Evolutionary conservation across 2,329 filamentous ascomycete species (phyloP).

Genomic region (Sarocladiaceae sp.): DNA sequence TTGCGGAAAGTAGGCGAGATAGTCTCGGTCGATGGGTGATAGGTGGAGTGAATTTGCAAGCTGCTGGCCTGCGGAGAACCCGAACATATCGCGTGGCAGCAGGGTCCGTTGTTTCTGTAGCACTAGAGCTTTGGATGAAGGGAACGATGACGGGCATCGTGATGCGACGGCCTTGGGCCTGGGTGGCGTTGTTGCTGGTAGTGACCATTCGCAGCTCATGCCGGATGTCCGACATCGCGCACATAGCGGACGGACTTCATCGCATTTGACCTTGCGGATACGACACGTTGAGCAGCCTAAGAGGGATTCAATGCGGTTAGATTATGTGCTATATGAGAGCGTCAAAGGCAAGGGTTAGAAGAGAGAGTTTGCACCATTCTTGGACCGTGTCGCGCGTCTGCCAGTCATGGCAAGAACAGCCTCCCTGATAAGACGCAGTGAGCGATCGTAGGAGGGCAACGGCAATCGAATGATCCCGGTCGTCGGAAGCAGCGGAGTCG

Average conservation of each 20-base stretch:
- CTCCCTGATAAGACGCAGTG: too few relatives aligned
- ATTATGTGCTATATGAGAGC: too few relatives aligned
- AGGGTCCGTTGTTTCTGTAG: neutral
- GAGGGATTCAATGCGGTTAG: constrained; percentile 23
- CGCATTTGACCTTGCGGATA: constrained; percentile 31
- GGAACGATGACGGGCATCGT: neutral
- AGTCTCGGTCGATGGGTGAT: neutral
- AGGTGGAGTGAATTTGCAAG: constrained; percentile 1
- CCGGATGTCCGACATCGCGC: constrained; percentile 26
- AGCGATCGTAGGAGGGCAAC: too few relatives aligned
- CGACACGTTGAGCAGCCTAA: constrained; percentile 33
- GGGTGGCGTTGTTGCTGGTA: neutral
- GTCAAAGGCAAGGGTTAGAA: neutral
- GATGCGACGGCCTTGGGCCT: neutral
- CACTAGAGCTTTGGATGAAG: neutral
- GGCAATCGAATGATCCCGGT: too few relatives aligned
- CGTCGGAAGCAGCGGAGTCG: too few relatives aligned
- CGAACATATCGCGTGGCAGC: constrained; percentile 3
- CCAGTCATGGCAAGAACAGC: constrained; percentile 5
- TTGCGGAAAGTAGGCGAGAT: constrained; percentile 1
- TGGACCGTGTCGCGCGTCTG: neutral
- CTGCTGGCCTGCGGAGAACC: neutral
- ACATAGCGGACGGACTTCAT: constrained; percentile 29
- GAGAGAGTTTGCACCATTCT: neutral
- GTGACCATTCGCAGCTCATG: constrained; percentile 19